A percentile compares a stretch with the other conserved stretches of the same genome.
These are phyloP conservation scores for Berberis thunbergii DNA, from an alignment of 164 flowering plant species.

Conservation along the genomic window DNA sequence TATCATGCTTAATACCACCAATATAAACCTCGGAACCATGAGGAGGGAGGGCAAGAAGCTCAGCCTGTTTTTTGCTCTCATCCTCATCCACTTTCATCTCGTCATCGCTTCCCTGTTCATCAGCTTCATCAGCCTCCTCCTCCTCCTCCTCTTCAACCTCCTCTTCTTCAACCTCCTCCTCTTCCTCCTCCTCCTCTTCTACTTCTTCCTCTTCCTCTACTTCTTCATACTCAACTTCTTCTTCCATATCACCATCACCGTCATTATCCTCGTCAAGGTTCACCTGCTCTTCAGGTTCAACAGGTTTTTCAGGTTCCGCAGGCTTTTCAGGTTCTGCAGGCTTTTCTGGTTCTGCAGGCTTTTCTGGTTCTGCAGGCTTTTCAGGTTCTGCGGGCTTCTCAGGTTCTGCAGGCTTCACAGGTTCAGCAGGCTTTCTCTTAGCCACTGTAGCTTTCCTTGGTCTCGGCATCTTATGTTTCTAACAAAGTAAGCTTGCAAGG, in stretches of 20 bases:
- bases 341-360: slow-evolving; percentile 40
- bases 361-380: slow-evolving; percentile 30
- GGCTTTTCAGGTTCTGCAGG: too few relatives aligned
- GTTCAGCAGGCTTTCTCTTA: slow-evolving; percentile 28
- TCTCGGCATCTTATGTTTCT: slow-evolving; percentile 70
- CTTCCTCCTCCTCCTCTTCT: slow-evolving; percentile 40
- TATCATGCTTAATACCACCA: slow-evolving; percentile 71
- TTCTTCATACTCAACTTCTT: slow-evolving; percentile 36
- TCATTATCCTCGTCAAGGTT: slow-evolving; percentile 53
- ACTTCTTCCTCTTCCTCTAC: slow-evolving; percentile 41
- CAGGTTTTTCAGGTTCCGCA: slow-evolving; percentile 30
- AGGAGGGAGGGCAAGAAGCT: slow-evolving; percentile 88
- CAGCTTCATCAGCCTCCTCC: slow-evolving; percentile 16
- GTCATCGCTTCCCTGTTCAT: slow-evolving; percentile 19
- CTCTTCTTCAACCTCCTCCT: slow-evolving; percentile 24
- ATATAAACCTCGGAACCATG: slow-evolving; percentile 89
- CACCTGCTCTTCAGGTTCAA: slow-evolving; percentile 48
- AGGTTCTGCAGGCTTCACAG: slow-evolving; percentile 33
- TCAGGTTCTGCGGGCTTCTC: slow-evolving; percentile 36
- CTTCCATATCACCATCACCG: slow-evolving; percentile 55
- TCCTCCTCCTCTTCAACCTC: slow-evolving; percentile 1
- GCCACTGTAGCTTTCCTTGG: slow-evolving; percentile 12
- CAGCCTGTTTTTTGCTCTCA: slow-evolving; percentile 50
- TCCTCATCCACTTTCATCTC: slow-evolving; percentile 37
- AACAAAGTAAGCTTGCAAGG: slow-evolving; percentile 46